phyloP scores from a whole-genome alignment of 2,329 filamentous ascomycete species.

The Lomentospora prolificans region DNA sequence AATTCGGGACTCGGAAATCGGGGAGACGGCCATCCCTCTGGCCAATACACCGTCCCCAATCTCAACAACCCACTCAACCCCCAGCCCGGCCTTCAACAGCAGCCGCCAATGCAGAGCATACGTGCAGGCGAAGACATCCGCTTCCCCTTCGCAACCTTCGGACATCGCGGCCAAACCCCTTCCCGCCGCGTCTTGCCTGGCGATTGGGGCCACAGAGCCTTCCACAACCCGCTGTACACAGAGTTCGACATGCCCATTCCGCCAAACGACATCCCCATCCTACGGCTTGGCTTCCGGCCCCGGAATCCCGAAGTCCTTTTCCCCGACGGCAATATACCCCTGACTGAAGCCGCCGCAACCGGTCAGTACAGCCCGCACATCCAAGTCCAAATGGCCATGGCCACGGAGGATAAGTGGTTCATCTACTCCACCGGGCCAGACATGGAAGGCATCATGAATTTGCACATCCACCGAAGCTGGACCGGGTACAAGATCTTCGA shows the following conservation, averaged over 20 bases:
- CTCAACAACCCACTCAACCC: too few species aligned
- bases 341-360: too few species aligned
- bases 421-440: background rate
- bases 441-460: background rate
- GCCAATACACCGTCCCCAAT: too few species aligned
- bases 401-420: constrained; percentile 7
- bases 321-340: background rate
- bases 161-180: background rate
- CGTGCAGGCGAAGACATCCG: background rate
- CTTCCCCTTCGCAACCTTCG: background rate
- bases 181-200: background rate
- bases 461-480: constrained; percentile 5
- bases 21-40: too few species aligned
- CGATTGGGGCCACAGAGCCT: background rate
- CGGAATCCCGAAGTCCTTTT: background rate
- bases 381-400: too few species aligned
- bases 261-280: background rate
- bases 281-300: background rate
- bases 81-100: background rate
- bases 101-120: background rate
- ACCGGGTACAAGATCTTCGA: constrained; percentile 4
- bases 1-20: too few species aligned
- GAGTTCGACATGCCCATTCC: background rate
- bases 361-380: too few species aligned
- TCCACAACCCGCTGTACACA: background rate